Base-by-base conservation (phyloP, 305 asterid species). In the Fraxinus baroniana region DNA sequence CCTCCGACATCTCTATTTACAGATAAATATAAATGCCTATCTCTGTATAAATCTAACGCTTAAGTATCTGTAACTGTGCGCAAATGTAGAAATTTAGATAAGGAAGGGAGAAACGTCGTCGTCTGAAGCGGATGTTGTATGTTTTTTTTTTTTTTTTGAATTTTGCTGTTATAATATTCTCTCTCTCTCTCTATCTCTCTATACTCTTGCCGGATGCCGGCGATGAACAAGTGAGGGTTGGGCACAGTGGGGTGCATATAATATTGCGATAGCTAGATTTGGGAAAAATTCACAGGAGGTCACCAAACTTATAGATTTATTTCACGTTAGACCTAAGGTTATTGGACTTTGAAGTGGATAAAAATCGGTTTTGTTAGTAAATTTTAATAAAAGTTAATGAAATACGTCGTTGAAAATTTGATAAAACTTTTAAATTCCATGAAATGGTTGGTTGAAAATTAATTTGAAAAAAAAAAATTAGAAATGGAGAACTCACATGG, bases 1-100 rank as follows among this genome's bases (percentile, higher is more conserved):
- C 98, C 93, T 97, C 98, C 95, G 98, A 94, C 99, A 95, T 94
- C 91, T 86, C 84, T 70, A 70, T 70, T 28, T 30, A 70, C 20
- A 28, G 28, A 70, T 70, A 13, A 70, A 30, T 70, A 70, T 15
- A 70, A 70, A 70, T 70, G 75, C 20, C 75, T 70, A 70, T 68
- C 26, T 68, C 37, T 68, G 74, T 28, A 68, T 30, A 68, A 26
- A 68, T 68, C 74, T 28, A 30, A 20, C 70, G 70, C 30, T 60
- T 60, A 9, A 20, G 15, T 60, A 60, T 60, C 70, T 26, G 12
- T 22, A 68, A 30, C 39, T 5, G 39, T 12, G 75, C 18, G 39
- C 39, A 70, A 30, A 70, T 70, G 75, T 15, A 70, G 39, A 28
- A 70, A 30, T 30, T 35, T 39, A 28, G 10, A 70, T 9, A 13